A percentile compares a stretch with the other conserved stretches of the same genome.
Evolutionary conservation across 805 yeast genomes (phyloP).

Genomic region (Lachancea waltii): DNA sequence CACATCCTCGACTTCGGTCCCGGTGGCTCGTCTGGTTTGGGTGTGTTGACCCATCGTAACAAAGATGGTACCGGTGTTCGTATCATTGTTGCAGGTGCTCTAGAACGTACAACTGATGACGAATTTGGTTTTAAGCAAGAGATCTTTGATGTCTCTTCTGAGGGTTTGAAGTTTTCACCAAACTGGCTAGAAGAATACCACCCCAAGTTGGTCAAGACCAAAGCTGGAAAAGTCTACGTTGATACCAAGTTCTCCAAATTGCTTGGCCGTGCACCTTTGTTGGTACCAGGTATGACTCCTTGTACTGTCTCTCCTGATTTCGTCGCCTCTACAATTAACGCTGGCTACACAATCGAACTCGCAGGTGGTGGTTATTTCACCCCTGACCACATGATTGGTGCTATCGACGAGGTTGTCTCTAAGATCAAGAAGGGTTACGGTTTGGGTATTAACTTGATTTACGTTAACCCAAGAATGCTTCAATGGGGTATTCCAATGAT

Average conservation of each 20-base stretch:
- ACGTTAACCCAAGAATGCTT: conserved; percentile 94
- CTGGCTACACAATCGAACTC: conserved; percentile 95
- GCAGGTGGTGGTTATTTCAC: conserved; percentile 98
- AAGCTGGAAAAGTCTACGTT: conserved; percentile 68
- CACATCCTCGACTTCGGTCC: conserved; percentile 98
- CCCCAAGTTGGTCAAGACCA: conserved; percentile 77
- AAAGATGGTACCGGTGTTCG: conserved; percentile 98
- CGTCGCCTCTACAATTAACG: conserved; percentile 87
- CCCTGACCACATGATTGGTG: conserved; percentile 62
- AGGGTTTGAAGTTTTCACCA: conserved; percentile 70
- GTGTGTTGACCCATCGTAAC: conserved; percentile 92
- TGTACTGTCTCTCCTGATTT: conserved; percentile 92
- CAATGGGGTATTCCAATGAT: conserved; percentile 99
- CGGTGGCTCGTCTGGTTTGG: conserved; percentile 96
- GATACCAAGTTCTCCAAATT: conserved; percentile 92
- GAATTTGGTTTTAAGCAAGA: conserved; percentile 97
- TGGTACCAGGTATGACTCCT: conserved; percentile 99
- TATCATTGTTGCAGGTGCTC: conserved; percentile 86
- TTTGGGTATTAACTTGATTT: conserved; percentile 84
- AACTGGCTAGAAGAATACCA: conserved; percentile 87
- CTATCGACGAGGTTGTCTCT: conserved; percentile 66
- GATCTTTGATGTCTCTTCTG: conserved; percentile 63
- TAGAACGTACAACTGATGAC: conserved; percentile 65
- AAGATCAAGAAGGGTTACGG: conserved; percentile 80
- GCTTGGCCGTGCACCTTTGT: conserved; percentile 89